Evolutionary conservation across 371 early-diverging fungal species (phyloP), one percentile per base, ranked within the genome.

Genomic region (Mucor saturninus): DNA sequence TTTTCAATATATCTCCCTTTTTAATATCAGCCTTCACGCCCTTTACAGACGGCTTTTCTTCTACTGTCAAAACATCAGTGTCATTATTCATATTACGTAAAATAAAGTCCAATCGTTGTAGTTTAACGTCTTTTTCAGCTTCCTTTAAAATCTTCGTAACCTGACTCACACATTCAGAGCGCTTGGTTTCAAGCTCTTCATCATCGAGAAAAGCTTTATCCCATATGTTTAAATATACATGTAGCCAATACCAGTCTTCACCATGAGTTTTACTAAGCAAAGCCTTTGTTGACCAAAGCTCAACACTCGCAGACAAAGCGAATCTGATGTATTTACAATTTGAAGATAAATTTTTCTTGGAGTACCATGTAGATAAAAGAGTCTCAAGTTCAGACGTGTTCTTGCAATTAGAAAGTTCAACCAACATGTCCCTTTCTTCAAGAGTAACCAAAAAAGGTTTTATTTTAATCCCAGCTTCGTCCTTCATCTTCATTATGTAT

Each of bases 21-120:
- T 15, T 56, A 10, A 62, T 39, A 56, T 62, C 50, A 56, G 62
- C 40, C 42, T 62, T 62, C 56, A 56, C 56, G 21, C 62, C 62
- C 14, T 55, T 50, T 21, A 62, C 21, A 29, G 56, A 13, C 8
- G 56, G 62, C 50, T 62, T 62, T 56, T 62, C 62, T 50, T 62
- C 56, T n/a, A 14, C 62, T 13, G 55, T 62, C 4, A 62, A 8
- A 7, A 56, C 56, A 62, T 62, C 51, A 56, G 35, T 56, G 21
- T 62, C 50, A 4, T 29, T 56, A 40, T 62, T 62, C 10, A 56
- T 37, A 50, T 56, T 56, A 30, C 56, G 49, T 4, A 62, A 8
- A 26, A 62, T 62, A 40, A 56, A 62, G 32, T 62, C 62, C 35
- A 62, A 31, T 10, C 13, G 35, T 62, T 62, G 50, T 15, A 56